Evolutionary conservation across 2,329 filamentous ascomycete genomes (phyloP), one percentile per base, ranked within the genome.

Genomic region (Leptographium flavum): DNA sequence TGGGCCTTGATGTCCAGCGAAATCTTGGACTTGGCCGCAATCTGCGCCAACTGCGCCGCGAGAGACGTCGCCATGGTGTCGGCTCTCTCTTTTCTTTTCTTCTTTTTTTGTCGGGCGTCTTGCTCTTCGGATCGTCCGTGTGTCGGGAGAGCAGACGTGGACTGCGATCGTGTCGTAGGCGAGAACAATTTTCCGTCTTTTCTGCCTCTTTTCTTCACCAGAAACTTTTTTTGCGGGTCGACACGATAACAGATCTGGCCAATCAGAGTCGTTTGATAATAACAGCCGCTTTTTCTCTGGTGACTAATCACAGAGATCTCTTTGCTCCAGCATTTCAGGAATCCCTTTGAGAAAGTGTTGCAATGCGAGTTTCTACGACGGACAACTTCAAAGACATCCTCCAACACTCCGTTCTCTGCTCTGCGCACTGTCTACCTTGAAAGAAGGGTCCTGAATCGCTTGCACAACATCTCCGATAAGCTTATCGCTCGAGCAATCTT

Each of bases 1-100:
- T 95, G 87, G 57, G 88, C 86, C 66, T 93, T 94, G 55, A 94
- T 74, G 60, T 96, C 86, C 57, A 96, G 76, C 54, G 90, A 83
- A 60, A 88, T 82, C 55, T 88, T 94, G 56, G 87, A 94, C 58
- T 84, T 85, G 53, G 83, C 81, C 55, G 88, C 86, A 60, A 98
- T 88, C 60, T 86, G 80, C 70, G 88, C 86, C 69, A 99, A 71
- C 74, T 98, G 93, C 68, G 86, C 80, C 65, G 90, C 84, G 55
- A 99, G 82, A 59, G 86, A 81, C 49, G 87, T 54, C 50, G 55
- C 53, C 55, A 56, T 57, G 8, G 36, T 45, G 17, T 30, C 31
- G 17, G 10, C 31, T 27, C 32, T n/a, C 22, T 31, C 17, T 28
- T 28, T 31, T n/a, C 38, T 22, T 17, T 15, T 15, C n/a, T 39